These are phyloP conservation scores for Yamadazyma philogaea DNA, from an alignment of 805 yeast genomes.

Conservation along the genomic window DNA sequence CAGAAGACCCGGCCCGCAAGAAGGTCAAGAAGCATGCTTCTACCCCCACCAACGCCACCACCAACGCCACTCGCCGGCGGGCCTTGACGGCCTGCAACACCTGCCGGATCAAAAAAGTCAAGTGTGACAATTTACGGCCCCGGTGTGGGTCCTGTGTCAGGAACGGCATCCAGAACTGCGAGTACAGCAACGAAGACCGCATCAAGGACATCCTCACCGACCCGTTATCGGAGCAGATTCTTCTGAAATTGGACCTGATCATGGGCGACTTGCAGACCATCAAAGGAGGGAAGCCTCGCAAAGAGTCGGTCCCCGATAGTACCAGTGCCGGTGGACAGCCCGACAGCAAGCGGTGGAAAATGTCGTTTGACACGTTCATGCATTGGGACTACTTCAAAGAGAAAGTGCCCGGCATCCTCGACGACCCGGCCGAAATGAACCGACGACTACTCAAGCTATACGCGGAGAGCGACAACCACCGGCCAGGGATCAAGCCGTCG, in stretches of 20 bases:
- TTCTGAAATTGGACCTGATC: slow-evolving; percentile 28
- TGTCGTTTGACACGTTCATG: slow-evolving; percentile 29
- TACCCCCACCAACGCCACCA: too few relatives aligned
- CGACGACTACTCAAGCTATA: slow-evolving; percentile 4
- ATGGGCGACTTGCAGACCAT: slow-evolving; percentile 23
- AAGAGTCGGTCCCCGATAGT: too few relatives aligned
- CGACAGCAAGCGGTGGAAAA: slow-evolving; percentile 31
- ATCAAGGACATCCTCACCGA: slow-evolving; percentile 22
- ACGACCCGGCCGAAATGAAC: slow-evolving; percentile 9
- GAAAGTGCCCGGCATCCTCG: slow-evolving; percentile 11
- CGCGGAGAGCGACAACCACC: background rate
- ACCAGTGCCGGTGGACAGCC: too few relatives aligned
- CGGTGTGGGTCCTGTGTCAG: slow-evolving; percentile 33
- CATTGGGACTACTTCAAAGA: slow-evolving; percentile 25
- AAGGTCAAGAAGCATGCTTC: background rate
- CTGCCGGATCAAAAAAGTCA: slow-evolving; percentile 34
- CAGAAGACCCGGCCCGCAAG: slow-evolving; percentile 6
- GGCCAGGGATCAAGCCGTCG: background rate
- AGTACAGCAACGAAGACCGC: slow-evolving; percentile 27
- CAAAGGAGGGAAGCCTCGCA: too few relatives aligned
- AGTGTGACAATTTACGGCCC: slow-evolving; percentile 36
- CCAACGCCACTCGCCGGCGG: slow-evolving; percentile 23
- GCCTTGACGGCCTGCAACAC: slow-evolving; percentile 40
- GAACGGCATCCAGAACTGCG: slow-evolving; percentile 25
- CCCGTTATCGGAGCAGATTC: slow-evolving; percentile 24